A percentile compares a stretch with the other conserved stretches of the same genome.
Conservation (phyloP, 139 green algal species). For the Chlorella sp. region DNA sequence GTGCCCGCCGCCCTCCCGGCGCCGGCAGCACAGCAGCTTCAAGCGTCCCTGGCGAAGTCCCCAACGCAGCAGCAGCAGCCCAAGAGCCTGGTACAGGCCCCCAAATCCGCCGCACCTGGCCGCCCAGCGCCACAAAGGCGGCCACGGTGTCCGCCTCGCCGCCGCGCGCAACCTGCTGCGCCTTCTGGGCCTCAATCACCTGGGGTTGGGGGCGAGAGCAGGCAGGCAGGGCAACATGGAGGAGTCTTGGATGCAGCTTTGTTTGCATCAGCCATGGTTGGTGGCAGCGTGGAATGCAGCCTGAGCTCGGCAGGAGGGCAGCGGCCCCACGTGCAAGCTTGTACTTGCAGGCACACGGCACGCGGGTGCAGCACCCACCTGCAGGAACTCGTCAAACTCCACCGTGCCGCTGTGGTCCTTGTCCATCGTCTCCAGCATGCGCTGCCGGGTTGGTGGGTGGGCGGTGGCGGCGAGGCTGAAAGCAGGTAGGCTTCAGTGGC, state of each 20-base stretch:
- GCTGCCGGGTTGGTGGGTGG: not conserved
- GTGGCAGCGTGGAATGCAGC: not conserved
- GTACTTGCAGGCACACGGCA: too few relatives aligned
- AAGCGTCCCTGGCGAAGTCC: not conserved
- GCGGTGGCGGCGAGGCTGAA: too few relatives aligned
- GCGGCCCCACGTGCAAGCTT: too few relatives aligned
- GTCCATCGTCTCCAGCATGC: conserved; percentile 42
- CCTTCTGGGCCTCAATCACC: conserved; percentile 82
- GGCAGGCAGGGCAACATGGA: too few relatives aligned
- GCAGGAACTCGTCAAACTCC: conserved; percentile 82
- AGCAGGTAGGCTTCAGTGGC: too few relatives aligned
- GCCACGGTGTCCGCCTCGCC: conserved; percentile 82
- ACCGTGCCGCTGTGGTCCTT: conserved; percentile 75
- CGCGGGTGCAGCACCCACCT: not conserved
- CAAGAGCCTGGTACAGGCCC: not conserved
- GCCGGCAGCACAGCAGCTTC: not conserved
- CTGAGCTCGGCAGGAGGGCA: too few relatives aligned
- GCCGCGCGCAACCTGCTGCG: conserved; percentile 25
- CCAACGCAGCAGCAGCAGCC: not conserved
- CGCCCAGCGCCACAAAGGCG: conserved; percentile 84
- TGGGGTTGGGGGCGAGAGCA: conserved; percentile 52
- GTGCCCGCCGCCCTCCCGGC: not conserved
- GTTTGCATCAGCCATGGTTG: too few relatives aligned
- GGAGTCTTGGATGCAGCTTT: too few relatives aligned
- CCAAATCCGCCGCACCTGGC: conserved; percentile 51